Evolutionary conservation across 2,329 filamentous ascomycete genomes (phyloP).

Genomic region (Colletotrichum musae): DNA sequence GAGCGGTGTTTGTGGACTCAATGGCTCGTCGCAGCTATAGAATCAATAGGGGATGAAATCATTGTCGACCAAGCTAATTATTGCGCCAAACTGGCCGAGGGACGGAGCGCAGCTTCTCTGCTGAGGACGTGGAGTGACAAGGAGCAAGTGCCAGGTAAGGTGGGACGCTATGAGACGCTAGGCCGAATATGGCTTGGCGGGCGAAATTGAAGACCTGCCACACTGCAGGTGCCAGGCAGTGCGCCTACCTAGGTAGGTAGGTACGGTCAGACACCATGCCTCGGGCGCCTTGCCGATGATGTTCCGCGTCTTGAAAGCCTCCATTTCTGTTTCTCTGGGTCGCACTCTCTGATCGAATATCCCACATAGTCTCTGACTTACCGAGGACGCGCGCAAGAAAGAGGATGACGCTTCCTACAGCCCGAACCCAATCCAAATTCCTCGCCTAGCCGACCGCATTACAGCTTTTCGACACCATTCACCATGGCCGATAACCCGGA

Average conservation of each 20-base stretch:
- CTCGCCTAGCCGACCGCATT: background rate
- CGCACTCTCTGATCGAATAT: background rate
- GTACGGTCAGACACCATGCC: background rate
- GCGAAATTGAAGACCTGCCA: slow-evolving; percentile 21
- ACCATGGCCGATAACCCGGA: slow-evolving; percentile 70
- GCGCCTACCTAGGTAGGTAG: too few relatives aligned
- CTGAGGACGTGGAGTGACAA: slow-evolving; percentile 22
- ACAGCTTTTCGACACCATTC: background rate
- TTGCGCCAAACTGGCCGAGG: slow-evolving; percentile 26
- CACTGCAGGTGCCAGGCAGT: too few relatives aligned
- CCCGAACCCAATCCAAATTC: background rate
- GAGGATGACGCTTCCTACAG: slow-evolving; percentile 10
- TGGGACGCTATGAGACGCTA: slow-evolving; percentile 5
- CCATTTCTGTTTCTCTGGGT: background rate
- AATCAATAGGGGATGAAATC: slow-evolving; percentile 19
- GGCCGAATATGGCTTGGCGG: slow-evolving; percentile 10
- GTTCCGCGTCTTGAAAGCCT: background rate
- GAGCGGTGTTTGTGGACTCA: background rate
- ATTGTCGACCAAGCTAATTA: slow-evolving; percentile 8
- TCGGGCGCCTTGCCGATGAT: slow-evolving; percentile 2
- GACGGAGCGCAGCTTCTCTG: slow-evolving; percentile 24
- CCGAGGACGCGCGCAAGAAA: background rate
- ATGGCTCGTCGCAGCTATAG: slow-evolving; percentile 28
- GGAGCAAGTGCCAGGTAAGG: slow-evolving; percentile 20
- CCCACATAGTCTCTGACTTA: background rate